Conservation (phyloP, 2,329 filamentous ascomycete species). For the Fusarium protoensiforme region DNA sequence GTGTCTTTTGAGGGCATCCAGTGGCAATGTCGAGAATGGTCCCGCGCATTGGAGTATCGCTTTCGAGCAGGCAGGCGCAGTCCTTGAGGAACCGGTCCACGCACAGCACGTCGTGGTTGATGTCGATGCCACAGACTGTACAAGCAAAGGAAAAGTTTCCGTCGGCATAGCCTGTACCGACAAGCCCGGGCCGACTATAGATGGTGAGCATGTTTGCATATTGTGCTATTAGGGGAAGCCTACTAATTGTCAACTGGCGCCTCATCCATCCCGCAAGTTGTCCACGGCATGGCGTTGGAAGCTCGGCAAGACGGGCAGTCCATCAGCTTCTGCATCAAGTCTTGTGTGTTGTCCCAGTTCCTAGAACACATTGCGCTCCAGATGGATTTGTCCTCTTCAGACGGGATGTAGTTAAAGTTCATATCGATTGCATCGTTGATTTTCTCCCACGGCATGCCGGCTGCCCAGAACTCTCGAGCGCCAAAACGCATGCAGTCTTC, state of each 20-base stretch:
- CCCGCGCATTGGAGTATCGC: constrained; percentile 65
- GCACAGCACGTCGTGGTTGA: not conserved
- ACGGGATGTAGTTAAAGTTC: not conserved
- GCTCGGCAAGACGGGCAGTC: not conserved
- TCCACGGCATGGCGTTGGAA: not conserved
- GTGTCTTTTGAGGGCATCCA: not conserved
- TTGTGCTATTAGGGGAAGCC: not conserved
- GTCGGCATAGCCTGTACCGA: constrained; percentile 53
- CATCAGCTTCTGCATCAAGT: not conserved
- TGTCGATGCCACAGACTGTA: constrained; percentile 50
- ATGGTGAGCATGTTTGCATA: not conserved
- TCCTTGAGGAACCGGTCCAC: not conserved
- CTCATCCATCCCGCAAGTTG: not conserved
- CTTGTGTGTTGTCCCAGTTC: not conserved
- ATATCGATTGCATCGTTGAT: not conserved
- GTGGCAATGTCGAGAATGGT: constrained; percentile 60
- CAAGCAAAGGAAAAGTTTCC: constrained; percentile 57
- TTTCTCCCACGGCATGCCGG: not conserved
- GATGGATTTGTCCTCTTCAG: not conserved
- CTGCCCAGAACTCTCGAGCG: not conserved
- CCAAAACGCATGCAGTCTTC: not conserved
- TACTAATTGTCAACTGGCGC: not conserved
- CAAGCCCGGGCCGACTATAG: not conserved
- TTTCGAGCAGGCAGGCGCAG: constrained; percentile 53
- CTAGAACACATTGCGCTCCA: not conserved